These are phyloP conservation scores for Aspergillus carbonarius DNA, from an alignment of 2,329 filamentous ascomycete species.

Conservation along the genomic window DNA sequence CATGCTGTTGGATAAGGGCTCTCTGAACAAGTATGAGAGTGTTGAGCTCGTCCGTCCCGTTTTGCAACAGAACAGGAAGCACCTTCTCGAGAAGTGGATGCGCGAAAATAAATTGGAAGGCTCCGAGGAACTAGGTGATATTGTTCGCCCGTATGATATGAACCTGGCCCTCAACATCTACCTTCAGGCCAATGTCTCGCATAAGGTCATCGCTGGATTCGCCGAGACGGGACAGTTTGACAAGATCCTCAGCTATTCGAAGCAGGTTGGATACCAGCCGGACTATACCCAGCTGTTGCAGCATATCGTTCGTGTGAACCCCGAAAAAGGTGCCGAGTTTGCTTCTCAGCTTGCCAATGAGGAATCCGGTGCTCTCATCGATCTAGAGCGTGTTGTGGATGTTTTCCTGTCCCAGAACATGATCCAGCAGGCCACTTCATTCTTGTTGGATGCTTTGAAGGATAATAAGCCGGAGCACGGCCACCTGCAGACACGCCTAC, in stretches of 20 bases:
- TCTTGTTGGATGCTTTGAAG: conserved; percentile 91
- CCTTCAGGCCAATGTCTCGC: conserved; percentile 80
- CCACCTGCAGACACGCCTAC: conserved; percentile 84
- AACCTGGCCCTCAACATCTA: conserved; percentile 87
- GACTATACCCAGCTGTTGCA: conserved; percentile 91
- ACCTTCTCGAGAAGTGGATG: conserved; percentile 97
- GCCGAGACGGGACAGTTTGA: conserved; percentile 97
- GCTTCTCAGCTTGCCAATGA: conserved; percentile 89
- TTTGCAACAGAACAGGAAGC: conserved; percentile 88
- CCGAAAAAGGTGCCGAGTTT: conserved; percentile 93
- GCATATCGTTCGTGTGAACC: conserved; percentile 86
- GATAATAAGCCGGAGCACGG: conserved; percentile 93
- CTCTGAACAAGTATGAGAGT: conserved; percentile 88
- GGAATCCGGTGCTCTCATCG: conserved; percentile 81
- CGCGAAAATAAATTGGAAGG: conserved; percentile 93
- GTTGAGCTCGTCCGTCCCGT: conserved; percentile 92
- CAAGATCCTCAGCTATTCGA: conserved; percentile 89
- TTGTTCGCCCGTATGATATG: conserved; percentile 85
- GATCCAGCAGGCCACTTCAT: conserved; percentile 97
- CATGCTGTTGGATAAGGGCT: conserved; percentile 92
- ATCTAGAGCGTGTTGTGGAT: conserved; percentile 91
- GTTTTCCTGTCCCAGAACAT: conserved; percentile 98
- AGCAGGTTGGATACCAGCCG: conserved; percentile 83
- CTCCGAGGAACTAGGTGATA: conserved; percentile 94
- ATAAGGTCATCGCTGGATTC: conserved; percentile 93